Evolutionary conservation across 306 rosid genomes (phyloP), one percentile per base, ranked within the genome.

Genomic region (Erythrophleum fordii): DNA sequence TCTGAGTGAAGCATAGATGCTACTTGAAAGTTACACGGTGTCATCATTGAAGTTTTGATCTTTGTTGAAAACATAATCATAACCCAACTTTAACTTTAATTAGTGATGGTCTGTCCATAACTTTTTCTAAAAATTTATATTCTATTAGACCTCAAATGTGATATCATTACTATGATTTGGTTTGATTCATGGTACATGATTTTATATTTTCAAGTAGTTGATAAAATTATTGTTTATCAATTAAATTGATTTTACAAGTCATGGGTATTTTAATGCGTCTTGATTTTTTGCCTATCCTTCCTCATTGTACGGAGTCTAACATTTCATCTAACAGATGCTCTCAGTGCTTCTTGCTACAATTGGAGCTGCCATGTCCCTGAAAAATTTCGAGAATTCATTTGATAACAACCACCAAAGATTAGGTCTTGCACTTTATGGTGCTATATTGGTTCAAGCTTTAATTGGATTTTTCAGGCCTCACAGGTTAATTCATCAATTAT

Each of bases 341-440:
- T 82, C 97, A 76, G 90, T 88, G 70, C 87, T 90, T 85, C 86
- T 95, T 75, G 94, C 92, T 82, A 89, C 97, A 73, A 83, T 85
- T 83, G 99, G 97, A 83, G 99, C 98, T 64, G 85, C 87, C 22
- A 70, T 93, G 89, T 95, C 99, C 37, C 58, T 95, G 20, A 93
- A 66, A 76, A 90, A 87, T 65, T 92, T 95, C 76, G 99, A 93
- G 91, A 95, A 95, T 77, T 89, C 95, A 81, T 95, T 95, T 86
- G 88, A 93, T 72, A 95, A 95, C 84, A 80, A 52, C 69, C 99
- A 95, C 78, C 98, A 95, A 84, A 93, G 94, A 87, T 31, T 87
- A 75, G 95, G 92, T 20, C 89, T 91, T 41, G 89, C 82, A n/a
- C 91, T 91, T 80, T 91, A 91, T 73, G 72, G 58, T 80, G 91